Conservation (phyloP, 805 yeast species). For the Deakozyma indianensis region DNA sequence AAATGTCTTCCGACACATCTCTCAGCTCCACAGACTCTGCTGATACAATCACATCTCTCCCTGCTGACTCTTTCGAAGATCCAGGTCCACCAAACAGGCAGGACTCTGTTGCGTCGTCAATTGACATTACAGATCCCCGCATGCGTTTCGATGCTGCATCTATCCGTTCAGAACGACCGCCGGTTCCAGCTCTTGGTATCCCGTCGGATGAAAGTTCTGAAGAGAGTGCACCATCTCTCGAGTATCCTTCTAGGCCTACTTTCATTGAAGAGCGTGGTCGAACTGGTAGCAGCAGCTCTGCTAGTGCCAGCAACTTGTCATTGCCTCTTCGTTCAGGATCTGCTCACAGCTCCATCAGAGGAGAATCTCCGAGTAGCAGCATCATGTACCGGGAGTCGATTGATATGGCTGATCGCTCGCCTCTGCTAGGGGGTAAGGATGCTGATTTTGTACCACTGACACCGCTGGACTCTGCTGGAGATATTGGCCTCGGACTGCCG, state of each 20-base stretch:
- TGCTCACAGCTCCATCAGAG: background rate
- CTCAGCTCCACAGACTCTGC: background rate
- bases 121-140: background rate
- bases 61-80: background rate
- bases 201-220: background rate
- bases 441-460: conserved; percentile 7
- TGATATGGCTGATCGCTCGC: conserved; percentile 6
- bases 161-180: background rate
- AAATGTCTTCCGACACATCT: background rate
- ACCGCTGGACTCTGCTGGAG: conserved; percentile 10
- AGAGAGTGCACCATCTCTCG: background rate
- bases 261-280: background rate
- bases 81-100: background rate
- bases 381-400: conserved; percentile 1
- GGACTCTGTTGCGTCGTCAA: background rate
- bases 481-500: conserved; percentile 6
- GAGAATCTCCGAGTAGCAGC: background rate
- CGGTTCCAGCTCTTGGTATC: background rate
- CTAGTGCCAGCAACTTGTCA: background rate
- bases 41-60: background rate
- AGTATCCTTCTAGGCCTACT: background rate
- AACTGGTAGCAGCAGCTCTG: background rate
- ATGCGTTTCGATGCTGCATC: background rate
- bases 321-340: background rate
- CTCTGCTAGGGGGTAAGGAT: conserved; percentile 5